Base-by-base conservation (phyloP, 1,284 basidiomycete species). In the Malassezia equina region DNA sequence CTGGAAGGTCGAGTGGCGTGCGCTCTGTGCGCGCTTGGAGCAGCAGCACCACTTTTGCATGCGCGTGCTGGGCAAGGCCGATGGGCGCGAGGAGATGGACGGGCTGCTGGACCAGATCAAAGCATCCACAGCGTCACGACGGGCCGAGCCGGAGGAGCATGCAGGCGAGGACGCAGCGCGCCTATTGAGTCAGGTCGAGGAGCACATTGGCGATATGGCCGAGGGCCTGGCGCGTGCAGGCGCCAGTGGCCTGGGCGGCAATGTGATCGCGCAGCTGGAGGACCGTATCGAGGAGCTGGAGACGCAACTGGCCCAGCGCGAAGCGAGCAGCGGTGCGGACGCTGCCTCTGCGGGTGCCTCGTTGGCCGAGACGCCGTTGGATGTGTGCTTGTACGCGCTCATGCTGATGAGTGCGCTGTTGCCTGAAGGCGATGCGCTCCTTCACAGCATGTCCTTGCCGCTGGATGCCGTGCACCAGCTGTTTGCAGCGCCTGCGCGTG, bases 81-180 rank as follows among this genome's bases (percentile, higher is more conserved):
- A 73, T 31, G 71, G 71, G 9, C 66, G 71, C 13, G 71, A 73
- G 40, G 70, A 72, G 55, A 72, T 73, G 68, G 71, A 73, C 58
- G 66, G 69, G 42, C 52, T 73, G 28, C 60, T 73, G 40, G 62
- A 63, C 57, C 67, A 65, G 40, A 73, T 73, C 66, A 72, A 72
- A 51, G 59, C 62, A 4, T 61, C 64, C 28, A 51, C 61, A 8
- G 62, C 62, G 55, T 59, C 64, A 47, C 66, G 67, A 2, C 62
- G 65, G 0, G 64, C 65, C 40, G 60, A 65, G 41, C 42, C 62
- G 25, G 56, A 57, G 13, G 59, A 60, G 17, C 48, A 33, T 12
- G 29, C 55, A 9, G 55, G 46, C 21, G 67, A 71, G 43, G 66
- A 71, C 17, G 58, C 59, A 11, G 65, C 61, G 51, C 49, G 65